phyloP scores from a whole-genome alignment of 768 basidiomycete genomes.

The Tylopilus plumbeoviolaceoides region DNA sequence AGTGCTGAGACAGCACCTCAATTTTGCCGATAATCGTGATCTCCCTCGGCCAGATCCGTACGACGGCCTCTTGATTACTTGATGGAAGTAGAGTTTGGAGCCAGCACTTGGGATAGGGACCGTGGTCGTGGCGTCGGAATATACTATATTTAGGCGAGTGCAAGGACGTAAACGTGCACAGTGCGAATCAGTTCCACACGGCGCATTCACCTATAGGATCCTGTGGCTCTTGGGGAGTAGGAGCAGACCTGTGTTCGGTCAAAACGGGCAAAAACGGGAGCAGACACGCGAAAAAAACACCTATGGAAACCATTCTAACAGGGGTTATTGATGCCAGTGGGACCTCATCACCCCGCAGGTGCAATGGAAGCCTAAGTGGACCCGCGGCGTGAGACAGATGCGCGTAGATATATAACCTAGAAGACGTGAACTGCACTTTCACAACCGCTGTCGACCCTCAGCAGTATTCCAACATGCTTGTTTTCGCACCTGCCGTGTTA shows the following conservation, averaged over 20 bases:
- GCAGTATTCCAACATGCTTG: slow-evolving; percentile 7
- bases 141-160: background rate
- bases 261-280: background rate
- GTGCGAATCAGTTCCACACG: background rate
- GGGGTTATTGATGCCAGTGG: background rate
- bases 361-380: background rate
- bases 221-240: slow-evolving; percentile 1
- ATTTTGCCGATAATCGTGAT: slow-evolving; percentile 22
- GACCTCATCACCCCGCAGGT: background rate
- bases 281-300: background rate
- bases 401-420: slow-evolving; percentile 10
- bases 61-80: slow-evolving; percentile 25
- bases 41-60: slow-evolving; percentile 30
- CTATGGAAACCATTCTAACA: background rate
- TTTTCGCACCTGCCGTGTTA: slow-evolving; percentile 6
- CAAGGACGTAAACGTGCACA: background rate
- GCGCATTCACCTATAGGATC: too few relatives aligned
- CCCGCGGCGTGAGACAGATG: background rate
- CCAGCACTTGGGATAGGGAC: background rate
- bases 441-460: background rate
- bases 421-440: background rate
- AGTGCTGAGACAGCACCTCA: slow-evolving; percentile 15
- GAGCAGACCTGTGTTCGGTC: background rate
- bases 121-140: background rate
- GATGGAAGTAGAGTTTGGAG: background rate